Evolutionary conservation across 345 rosid genomes (phyloP).

Genomic region (Mallotus nudiflorus): DNA sequence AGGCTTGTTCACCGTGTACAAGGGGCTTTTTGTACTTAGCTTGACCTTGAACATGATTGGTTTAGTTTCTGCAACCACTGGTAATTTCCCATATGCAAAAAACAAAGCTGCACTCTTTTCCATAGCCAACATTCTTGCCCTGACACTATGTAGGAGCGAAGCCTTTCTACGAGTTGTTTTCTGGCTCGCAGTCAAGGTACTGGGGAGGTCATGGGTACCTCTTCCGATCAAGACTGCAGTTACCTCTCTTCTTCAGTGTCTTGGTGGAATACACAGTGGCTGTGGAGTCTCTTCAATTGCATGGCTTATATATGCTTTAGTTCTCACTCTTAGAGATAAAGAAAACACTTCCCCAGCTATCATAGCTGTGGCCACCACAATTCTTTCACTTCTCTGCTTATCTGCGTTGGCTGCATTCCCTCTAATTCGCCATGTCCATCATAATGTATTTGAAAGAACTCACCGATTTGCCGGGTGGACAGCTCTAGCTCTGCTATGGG

Average conservation of each 20-base stretch:
- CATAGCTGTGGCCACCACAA: conserved; percentile 50
- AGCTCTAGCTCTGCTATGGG: conserved; percentile 68
- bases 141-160: conserved; percentile 77
- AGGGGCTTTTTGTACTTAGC: conserved; percentile 54
- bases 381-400: conserved; percentile 58
- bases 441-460: conserved; percentile 67
- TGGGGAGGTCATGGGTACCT: conserved; percentile 63
- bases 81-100: conserved; percentile 63
- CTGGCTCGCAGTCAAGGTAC: conserved; percentile 51
- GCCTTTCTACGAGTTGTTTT: conserved; percentile 61
- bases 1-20: conserved; percentile 78
- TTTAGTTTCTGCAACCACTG: conserved; percentile 59
- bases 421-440: conserved; percentile 79
- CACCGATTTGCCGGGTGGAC: conserved; percentile 82
- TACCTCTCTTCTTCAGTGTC: conserved; percentile 72
- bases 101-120: conserved; percentile 64
- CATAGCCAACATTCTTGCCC: conserved; percentile 63
- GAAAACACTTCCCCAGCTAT: conserved; percentile 57
- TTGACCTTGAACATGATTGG: conserved; percentile 50
- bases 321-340: conserved; percentile 57
- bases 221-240: conserved; percentile 53
- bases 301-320: conserved; percentile 64
- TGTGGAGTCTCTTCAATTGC: conserved; percentile 72
- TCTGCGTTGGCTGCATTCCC: conserved; percentile 71
- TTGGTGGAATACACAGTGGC: conserved; percentile 78